A percentile compares a stretch with the other conserved stretches of the same genome.
These are phyloP conservation scores for Monosporozyma siamensis DNA, from an alignment of 805 yeast genomes.

Conservation along the genomic window DNA sequence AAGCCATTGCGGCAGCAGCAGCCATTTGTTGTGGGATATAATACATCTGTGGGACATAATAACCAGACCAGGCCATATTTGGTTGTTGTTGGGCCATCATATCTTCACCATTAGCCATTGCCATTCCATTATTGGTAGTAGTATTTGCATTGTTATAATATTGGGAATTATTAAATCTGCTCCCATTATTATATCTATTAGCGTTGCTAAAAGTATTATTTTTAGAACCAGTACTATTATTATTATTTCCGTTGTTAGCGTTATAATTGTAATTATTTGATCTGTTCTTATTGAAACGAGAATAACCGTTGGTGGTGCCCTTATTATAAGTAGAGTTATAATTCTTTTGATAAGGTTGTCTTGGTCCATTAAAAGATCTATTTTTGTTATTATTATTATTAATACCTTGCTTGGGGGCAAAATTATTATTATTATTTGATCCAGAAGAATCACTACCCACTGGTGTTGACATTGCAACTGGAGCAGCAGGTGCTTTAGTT, in stretches of 20 bases:
- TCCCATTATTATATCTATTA: constrained; percentile 2
- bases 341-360: background rate
- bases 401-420: background rate
- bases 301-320: background rate
- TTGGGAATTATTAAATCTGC: background rate
- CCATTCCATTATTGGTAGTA: background rate
- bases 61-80: constrained; percentile 22
- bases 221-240: background rate
- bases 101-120: background rate
- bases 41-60: constrained; percentile 20
- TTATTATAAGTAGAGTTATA: background rate
- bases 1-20: constrained; percentile 4
- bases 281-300: constrained; percentile 3
- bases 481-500: background rate
- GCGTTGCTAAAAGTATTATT: background rate
- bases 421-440: background rate
- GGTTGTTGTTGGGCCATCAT: background rate
- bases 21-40: constrained; percentile 21
- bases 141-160: background rate
- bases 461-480: background rate
- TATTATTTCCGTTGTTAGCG: too few relatives aligned
- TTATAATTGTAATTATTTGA: constrained; percentile 3
- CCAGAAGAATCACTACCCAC: background rate
- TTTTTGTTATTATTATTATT: background rate
- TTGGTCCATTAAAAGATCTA: background rate